Evolutionary conservation across 495 filamentous ascomycete species (phyloP), one percentile per base, ranked within the genome.

Genomic region (Ramalina peruviana): DNA sequence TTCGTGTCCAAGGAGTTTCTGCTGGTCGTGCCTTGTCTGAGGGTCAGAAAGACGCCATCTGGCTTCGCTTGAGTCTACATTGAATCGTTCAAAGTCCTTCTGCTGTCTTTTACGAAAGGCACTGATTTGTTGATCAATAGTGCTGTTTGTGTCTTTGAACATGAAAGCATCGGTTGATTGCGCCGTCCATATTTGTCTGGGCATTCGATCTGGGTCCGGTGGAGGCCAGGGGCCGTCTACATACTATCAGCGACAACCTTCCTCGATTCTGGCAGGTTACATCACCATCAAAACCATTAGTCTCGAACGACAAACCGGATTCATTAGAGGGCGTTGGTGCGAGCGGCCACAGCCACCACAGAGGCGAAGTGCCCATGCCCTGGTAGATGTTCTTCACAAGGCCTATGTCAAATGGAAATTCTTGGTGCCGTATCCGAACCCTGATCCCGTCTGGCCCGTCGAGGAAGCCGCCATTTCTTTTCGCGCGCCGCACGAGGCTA

Each of bases 351-450:
- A 81, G 73, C 82, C 82, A 86, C 17, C 67, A 61, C 0, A 85
- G 48, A 21, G 55, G 55, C 52, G 69, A 78, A 0, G 74, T 72
- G 3, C 86, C 88, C 80, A 93, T 88, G 27, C 75, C 82, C 49
- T 82, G 76, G 49, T 67, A 76, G 42, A 89, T 66, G 59, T 95
- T 95, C 19, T 68, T 67, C 73, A 80, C 92, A 43, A 97, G 72
- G 9, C 92, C 93, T 51, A 97, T 73, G 60, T 98, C 92, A 57
- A 93, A 97, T 0, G 88, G 88, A 60, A 88, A 95, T 58, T 93
- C 88, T 55, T 92, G 81, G 42, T 72, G 73, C 40, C 65, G 64
- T 48, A 88, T 73, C 11, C 64, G 62, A 5, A 82, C 54, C 23
- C 67, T 65, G 12, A 67, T 60, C 12, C 83, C 80, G 39, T 81